Conservation (phyloP, 768 basidiomycete species). For the Leccinum longicurvipes region DNA sequence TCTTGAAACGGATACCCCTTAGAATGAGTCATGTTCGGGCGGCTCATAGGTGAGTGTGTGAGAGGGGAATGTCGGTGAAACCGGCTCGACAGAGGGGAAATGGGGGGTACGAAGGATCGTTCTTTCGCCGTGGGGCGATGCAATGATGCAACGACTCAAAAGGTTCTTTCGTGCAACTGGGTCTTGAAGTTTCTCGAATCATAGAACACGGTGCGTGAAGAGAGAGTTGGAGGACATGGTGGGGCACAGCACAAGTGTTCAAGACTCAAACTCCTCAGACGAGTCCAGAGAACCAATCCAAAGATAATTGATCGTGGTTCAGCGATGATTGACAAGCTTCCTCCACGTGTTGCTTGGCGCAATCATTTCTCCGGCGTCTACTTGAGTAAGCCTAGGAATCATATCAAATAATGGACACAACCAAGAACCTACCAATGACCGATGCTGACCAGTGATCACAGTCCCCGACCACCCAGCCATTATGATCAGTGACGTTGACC, state of each 20-base stretch:
- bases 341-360: slow-evolving; percentile 2
- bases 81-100: neutral
- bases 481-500: neutral
- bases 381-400: neutral
- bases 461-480: neutral
- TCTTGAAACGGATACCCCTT: neutral
- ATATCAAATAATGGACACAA: neutral
- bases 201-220: neutral
- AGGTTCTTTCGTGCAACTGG: neutral
- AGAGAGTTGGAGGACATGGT: neutral
- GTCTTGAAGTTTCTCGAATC: neutral
- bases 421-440: neutral
- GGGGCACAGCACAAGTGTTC: neutral
- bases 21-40: slow-evolving; percentile 1
- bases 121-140: neutral
- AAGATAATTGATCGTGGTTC: neutral
- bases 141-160: neutral
- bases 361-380: neutral
- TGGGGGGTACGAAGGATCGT: neutral
- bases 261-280: neutral
- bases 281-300: neutral
- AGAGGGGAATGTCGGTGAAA: neutral
- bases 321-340: neutral
- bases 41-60: neutral
- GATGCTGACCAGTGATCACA: neutral